phyloP scores from a whole-genome alignment of 176 grass and related monocot genomes.

The Ananas comosus region DNA sequence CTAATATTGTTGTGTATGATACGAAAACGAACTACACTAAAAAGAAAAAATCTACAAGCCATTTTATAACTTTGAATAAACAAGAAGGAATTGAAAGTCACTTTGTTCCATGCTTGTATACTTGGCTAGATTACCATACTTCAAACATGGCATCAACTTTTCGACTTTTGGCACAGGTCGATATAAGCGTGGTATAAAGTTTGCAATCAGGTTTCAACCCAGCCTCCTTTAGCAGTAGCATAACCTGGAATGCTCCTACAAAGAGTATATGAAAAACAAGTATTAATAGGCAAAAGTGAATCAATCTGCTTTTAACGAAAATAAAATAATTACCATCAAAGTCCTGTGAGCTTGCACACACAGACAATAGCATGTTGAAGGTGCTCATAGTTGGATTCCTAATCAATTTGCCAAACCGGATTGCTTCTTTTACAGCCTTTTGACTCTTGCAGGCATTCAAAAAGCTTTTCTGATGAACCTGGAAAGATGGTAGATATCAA shows the following conservation, averaged over 20 bases:
- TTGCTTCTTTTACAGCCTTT: slow-evolving; percentile 62
- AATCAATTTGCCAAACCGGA: slow-evolving; percentile 77
- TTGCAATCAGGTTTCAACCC: slow-evolving; percentile 94
- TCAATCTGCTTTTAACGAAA: neutral
- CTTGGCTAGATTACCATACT: slow-evolving; percentile 31
- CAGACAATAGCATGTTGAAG: slow-evolving; percentile 97
- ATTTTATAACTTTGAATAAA: neutral
- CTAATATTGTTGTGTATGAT: neutral
- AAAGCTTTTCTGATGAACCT: slow-evolving; percentile 94
- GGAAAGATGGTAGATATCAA: slow-evolving; percentile 32
- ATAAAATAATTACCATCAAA: slow-evolving; percentile 57
- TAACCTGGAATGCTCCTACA: slow-evolving; percentile 84
- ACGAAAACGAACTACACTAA: neutral
- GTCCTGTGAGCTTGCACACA: slow-evolving; percentile 85
- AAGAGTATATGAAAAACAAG: neutral
- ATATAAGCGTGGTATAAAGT: slow-evolving; percentile 93
- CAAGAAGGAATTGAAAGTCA: neutral
- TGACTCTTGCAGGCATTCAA: slow-evolving; percentile 73
- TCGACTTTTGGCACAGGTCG: slow-evolving; percentile 88
- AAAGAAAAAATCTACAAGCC: neutral
- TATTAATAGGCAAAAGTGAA: neutral
- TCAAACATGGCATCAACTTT: slow-evolving; percentile 99
- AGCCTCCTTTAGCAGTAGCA: slow-evolving; percentile 83
- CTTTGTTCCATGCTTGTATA: neutral
- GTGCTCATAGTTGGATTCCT: slow-evolving; percentile 80